Percentiles rank a stretch among this genome's conserved stretches.
These are phyloP conservation scores for Colletotrichum camelliae DNA, from an alignment of 2,329 filamentous ascomycete genomes.

Conservation along the genomic window DNA sequence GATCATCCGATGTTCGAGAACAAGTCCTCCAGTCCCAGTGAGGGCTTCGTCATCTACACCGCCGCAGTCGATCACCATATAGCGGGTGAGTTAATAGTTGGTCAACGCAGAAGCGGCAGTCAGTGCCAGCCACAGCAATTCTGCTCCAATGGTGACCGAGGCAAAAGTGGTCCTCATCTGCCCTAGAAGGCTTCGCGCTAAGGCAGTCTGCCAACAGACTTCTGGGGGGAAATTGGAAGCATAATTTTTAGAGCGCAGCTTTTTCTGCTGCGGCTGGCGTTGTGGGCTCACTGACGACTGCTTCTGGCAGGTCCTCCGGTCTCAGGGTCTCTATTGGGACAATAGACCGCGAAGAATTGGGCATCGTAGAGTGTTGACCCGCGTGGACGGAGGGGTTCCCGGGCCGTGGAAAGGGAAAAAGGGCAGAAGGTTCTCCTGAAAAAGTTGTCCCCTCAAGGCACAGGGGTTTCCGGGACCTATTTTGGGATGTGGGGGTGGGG, in stretches of 20 bases:
- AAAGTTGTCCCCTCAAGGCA: neutral
- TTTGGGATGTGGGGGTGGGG: neutral
- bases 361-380: neutral
- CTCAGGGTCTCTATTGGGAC: neutral
- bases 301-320: neutral
- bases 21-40: neutral
- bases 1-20: neutral
- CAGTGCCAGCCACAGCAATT: neutral
- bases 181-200: neutral
- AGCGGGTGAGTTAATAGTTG: neutral
- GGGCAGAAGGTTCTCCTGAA: neutral
- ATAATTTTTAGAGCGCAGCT: neutral
- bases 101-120: neutral
- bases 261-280: neutral
- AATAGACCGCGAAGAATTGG: neutral
- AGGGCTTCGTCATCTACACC: neutral
- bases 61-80: neutral
- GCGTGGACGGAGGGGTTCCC: neutral
- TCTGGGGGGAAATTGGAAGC: neutral
- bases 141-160: neutral
- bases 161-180: neutral
- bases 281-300: neutral
- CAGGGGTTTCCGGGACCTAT: neutral
- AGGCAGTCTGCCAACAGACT: neutral
- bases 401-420: neutral